phyloP scores from a whole-genome alignment of 1,284 basidiomycete species.

The Ustilago crameri region DNA sequence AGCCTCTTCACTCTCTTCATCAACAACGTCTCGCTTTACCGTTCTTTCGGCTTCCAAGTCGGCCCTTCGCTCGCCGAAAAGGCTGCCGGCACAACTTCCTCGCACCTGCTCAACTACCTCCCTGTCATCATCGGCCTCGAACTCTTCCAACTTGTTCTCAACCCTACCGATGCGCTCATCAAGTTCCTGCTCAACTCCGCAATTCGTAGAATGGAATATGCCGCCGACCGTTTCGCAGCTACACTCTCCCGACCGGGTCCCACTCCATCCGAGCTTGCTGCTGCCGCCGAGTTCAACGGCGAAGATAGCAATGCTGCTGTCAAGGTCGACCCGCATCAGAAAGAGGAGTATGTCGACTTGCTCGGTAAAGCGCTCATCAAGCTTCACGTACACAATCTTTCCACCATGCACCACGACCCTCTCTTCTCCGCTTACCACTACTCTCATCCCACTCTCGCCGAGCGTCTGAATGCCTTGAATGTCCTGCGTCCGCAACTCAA shows the following conservation, averaged over 20 bases:
- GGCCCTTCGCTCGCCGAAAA: conserved; percentile 41
- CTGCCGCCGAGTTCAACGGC: conserved; percentile 37
- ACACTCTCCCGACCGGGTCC: conserved; percentile 46
- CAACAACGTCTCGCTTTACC: conserved; percentile 79
- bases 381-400: conserved; percentile 65
- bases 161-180: conserved; percentile 60
- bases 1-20: conserved; percentile 91
- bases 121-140: conserved; percentile 65
- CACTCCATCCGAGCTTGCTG: conserved; percentile 43
- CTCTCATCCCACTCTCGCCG: conserved; percentile 63
- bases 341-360: conserved; percentile 58
- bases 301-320: conserved; percentile 18
- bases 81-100: conserved; percentile 16
- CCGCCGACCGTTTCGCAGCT: conserved; percentile 62
- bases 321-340: conserved; percentile 43
- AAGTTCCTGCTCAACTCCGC: conserved; percentile 62
- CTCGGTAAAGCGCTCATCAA: conserved; percentile 63
- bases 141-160: conserved; percentile 64
- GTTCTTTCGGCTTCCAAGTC: conserved; percentile 82
- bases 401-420: conserved; percentile 66
- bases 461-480: conserved; percentile 58
- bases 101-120: conserved; percentile 50
- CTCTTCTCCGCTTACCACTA: conserved; percentile 66
- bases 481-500: conserved; percentile 26
- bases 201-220: conserved; percentile 63